Evolutionary conservation across 305 asterid genomes (phyloP).

Genomic region (Fraxinus sp.): DNA sequence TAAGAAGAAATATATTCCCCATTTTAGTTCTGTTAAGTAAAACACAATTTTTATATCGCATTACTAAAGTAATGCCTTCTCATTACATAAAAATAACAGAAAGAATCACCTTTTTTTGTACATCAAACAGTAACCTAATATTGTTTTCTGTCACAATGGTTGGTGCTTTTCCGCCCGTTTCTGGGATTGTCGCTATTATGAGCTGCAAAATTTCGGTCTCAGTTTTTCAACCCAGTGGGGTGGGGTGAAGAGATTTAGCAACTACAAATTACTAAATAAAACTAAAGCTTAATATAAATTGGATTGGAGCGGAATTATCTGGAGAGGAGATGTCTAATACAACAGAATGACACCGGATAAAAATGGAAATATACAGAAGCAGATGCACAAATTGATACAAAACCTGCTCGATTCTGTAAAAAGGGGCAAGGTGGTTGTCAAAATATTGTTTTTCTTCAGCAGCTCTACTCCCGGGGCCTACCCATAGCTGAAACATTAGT

Average conservation of each 20-base stretch:
- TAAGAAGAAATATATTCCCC: constrained; percentile 11
- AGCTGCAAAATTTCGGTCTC: constrained; percentile 57
- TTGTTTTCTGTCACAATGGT: constrained; percentile 85
- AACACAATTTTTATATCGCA: not conserved
- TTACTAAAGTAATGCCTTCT: not conserved
- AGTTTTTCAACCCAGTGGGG: constrained; percentile 12
- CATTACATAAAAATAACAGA: not conserved
- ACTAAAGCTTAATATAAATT: not conserved
- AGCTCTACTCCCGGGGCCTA: constrained; percentile 97
- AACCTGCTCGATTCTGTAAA: constrained; percentile 99
- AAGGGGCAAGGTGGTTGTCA: constrained; percentile 92
- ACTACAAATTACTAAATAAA: not conserved
- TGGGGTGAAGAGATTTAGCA: not conserved
- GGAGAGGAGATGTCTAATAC: not conserved
- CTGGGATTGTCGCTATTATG: constrained; percentile 76
- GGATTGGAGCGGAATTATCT: not conserved
- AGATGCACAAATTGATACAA: not conserved
- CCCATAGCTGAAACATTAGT: constrained; percentile 76
- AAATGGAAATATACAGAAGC: not conserved
- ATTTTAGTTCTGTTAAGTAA: constrained; percentile 5
- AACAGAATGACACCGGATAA: not conserved
- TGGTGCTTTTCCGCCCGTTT: constrained; percentile 65
- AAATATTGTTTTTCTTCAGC: constrained; percentile 90
- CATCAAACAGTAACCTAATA: constrained; percentile 79
- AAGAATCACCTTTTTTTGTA: constrained; percentile 78